phyloP scores from a whole-genome alignment of 2,329 filamentous ascomycete genomes.

The Colletotrichum limetticola region DNA sequence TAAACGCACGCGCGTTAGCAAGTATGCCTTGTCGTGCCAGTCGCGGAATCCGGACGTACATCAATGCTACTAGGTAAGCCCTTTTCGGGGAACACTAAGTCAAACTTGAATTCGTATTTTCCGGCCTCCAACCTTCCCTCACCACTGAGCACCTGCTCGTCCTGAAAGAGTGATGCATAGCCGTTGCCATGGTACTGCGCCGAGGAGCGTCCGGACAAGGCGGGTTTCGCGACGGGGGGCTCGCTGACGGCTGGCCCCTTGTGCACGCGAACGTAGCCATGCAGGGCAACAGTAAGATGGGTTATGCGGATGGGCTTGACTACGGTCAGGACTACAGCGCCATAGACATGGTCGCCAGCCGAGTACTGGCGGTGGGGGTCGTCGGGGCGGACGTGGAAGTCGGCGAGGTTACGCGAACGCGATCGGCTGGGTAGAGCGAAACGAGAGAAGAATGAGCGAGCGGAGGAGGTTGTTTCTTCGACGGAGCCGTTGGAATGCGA shows the following conservation, averaged over 20 bases:
- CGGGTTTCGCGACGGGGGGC: conserved; percentile 56
- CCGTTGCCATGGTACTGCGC: conserved; percentile 78
- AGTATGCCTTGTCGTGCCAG: not conserved
- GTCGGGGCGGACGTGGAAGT: conserved; percentile 81
- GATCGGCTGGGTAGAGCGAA: conserved; percentile 62
- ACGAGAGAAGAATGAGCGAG: conserved; percentile 62
- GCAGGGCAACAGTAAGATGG: conserved; percentile 80
- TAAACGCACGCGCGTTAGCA: conserved; percentile 48
- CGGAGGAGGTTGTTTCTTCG: conserved; percentile 51
- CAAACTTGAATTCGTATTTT: conserved; percentile 83
- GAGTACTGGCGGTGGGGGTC: conserved; percentile 82
- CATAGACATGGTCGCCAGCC: conserved; percentile 79
- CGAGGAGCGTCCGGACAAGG: conserved; percentile 50
- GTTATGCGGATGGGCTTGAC: conserved; percentile 81
- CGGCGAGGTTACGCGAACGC: conserved; percentile 72
- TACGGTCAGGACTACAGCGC: conserved; percentile 77
- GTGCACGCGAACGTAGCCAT: conserved; percentile 83
- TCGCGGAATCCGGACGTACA: conserved; percentile 65
- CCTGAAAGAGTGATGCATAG: conserved; percentile 83
- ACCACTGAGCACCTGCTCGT: conserved; percentile 82
- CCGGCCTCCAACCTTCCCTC: conserved; percentile 80
- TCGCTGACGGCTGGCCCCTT: conserved; percentile 72
- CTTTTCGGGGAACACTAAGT: conserved; percentile 75
- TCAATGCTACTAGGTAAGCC: conserved; percentile 92
- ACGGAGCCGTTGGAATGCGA: conserved; percentile 52